Evolutionary conservation across 345 rosid genomes (phyloP).

Genomic region (Hibiscus mutabilis): DNA sequence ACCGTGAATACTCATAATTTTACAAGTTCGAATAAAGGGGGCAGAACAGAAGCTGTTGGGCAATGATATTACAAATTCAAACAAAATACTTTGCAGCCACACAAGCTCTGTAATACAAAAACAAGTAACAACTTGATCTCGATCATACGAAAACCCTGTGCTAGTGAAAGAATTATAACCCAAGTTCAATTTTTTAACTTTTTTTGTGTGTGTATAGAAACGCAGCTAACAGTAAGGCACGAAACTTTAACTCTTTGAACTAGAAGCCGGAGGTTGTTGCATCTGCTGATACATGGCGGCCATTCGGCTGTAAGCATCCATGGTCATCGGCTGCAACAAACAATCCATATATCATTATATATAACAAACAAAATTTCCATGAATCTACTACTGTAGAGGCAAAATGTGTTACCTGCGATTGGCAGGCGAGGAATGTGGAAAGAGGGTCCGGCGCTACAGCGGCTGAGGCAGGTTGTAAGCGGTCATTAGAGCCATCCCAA

Average conservation of each 20-base stretch:
- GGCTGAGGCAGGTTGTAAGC: constrained; percentile 38
- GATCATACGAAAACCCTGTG: constrained; percentile 4
- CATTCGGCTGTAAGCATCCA: constrained; percentile 75
- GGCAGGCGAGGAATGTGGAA: constrained; percentile 63
- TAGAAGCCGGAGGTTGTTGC: constrained; percentile 61
- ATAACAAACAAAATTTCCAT: background rate
- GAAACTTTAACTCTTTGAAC: constrained; percentile 32
- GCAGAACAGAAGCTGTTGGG: background rate
- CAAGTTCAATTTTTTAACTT: background rate
- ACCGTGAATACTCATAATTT: background rate
- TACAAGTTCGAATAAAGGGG: background rate
- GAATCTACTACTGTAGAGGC: background rate
- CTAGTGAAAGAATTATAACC: constrained; percentile 2
- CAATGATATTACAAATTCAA: background rate
- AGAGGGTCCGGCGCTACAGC: constrained; percentile 46
- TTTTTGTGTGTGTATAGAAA: background rate
- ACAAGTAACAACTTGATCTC: background rate
- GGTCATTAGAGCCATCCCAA: constrained; percentile 49
- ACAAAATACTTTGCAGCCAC: background rate
- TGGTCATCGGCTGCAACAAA: constrained; percentile 59
- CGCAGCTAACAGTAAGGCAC: background rate
- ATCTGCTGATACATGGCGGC: constrained; percentile 81
- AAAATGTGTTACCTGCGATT: constrained; percentile 42
- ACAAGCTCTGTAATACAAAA: background rate
- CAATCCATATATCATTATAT: background rate